Conservation (phyloP, 1,284 basidiomycete genomes). For the Pisolithus thermaeus region DNA sequence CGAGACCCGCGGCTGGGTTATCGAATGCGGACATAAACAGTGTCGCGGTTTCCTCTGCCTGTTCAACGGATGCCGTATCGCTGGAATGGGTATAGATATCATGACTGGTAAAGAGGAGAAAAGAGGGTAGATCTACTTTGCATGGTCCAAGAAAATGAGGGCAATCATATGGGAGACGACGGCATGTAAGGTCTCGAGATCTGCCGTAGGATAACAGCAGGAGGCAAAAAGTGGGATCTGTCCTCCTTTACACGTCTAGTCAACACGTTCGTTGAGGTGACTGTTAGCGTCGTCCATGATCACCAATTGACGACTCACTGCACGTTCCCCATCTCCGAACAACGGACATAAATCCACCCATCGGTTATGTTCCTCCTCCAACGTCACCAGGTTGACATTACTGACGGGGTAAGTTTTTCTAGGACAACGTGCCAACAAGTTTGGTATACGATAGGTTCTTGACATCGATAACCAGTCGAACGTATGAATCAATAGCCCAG, state of each 20-base stretch:
- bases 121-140: neutral
- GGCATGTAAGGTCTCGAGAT: neutral
- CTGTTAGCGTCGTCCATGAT: neutral
- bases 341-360: neutral
- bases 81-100: neutral
- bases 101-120: neutral
- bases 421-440: slow-evolving; percentile 1
- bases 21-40: neutral
- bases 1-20: neutral
- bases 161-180: neutral
- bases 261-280: neutral
- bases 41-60: neutral
- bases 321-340: neutral
- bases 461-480: neutral
- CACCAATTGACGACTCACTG: neutral
- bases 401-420: neutral
- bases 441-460: neutral
- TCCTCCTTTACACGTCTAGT: neutral
- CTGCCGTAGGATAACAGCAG: neutral
- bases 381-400: neutral
- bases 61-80: neutral
- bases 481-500: no score
- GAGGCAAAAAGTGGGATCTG: neutral
- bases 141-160: neutral
- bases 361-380: neutral